Percentiles rank a stretch among this genome's conserved stretches.
Evolutionary conservation across 345 rosid genomes (phyloP).

Genomic region (Populus alba): DNA sequence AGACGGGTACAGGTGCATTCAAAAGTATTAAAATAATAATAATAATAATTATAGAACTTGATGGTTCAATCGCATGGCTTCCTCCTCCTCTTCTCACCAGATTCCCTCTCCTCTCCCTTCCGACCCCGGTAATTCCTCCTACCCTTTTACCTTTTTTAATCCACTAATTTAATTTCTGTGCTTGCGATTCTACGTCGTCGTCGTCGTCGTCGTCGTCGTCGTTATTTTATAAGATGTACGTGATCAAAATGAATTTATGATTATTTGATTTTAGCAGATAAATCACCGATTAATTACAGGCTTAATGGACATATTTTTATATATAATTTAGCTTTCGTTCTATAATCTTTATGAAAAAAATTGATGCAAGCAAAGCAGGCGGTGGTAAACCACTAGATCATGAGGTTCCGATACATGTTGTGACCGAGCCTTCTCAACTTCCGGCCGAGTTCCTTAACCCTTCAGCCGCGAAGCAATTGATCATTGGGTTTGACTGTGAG

Average conservation of each 20-base stretch:
- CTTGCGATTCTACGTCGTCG: neutral
- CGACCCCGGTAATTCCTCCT: constrained; percentile 31
- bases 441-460: constrained; percentile 81
- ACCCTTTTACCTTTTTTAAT: neutral
- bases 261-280: neutral
- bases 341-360: neutral
- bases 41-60: constrained; percentile 6
- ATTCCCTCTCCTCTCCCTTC: constrained; percentile 52
- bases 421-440: constrained; percentile 66
- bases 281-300: neutral
- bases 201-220: neutral
- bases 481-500: constrained; percentile 89
- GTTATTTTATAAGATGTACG: neutral
- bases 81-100: constrained; percentile 53
- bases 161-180: neutral
- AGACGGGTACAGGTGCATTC: too few species aligned
- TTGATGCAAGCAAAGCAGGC: neutral
- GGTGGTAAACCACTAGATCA: constrained; percentile 25
- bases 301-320: neutral
- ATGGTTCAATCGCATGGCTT: constrained; percentile 54
- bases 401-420: constrained; percentile 65
- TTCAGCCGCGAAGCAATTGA: constrained; percentile 49
- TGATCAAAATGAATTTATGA: neutral
- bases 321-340: neutral
- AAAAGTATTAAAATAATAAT: neutral